phyloP scores from a whole-genome alignment of 768 basidiomycete genomes.

The Podaxis sp. region DNA sequence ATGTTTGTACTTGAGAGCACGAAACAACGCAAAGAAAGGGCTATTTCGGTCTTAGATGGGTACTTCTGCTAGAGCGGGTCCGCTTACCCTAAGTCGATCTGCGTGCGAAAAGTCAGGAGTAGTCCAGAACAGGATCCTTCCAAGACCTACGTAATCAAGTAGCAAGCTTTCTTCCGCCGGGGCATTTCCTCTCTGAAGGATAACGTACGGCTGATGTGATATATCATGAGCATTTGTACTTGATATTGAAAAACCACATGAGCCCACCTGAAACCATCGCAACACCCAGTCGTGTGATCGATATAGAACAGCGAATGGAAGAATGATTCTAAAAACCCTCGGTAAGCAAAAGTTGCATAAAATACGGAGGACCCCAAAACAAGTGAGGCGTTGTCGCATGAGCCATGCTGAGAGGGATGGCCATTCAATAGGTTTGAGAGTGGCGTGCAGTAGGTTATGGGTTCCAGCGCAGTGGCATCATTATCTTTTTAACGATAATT shows the following conservation, averaged over 20 bases:
- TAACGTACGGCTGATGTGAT: slow-evolving; percentile 56
- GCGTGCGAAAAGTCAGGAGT: neutral
- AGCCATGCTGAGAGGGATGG: neutral
- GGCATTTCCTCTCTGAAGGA: slow-evolving; percentile 50
- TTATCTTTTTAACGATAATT: neutral
- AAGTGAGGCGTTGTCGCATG: neutral
- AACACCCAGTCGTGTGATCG: slow-evolving; percentile 52
- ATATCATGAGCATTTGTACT: slow-evolving; percentile 2
- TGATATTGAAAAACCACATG: neutral
- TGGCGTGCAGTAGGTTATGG: neutral
- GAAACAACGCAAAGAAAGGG: slow-evolving; percentile 38
- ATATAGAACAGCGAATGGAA: slow-evolving; percentile 52
- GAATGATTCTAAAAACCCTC: slow-evolving; percentile 32
- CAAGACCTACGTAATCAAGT: slow-evolving; percentile 55
- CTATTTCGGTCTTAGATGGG: slow-evolving; percentile 28
- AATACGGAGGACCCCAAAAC: neutral
- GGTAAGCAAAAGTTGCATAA: neutral
- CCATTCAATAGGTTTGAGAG: neutral
- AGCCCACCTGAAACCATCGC: slow-evolving; percentile 55
- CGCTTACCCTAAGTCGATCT: slow-evolving; percentile 45
- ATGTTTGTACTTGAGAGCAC: slow-evolving; percentile 51
- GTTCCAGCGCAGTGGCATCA: neutral
- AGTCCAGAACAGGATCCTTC: neutral
- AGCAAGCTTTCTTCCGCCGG: slow-evolving; percentile 60
- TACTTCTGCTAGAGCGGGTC: neutral